A percentile compares a stretch with the other conserved stretches of the same genome.
Evolutionary conservation across 345 rosid genomes (phyloP).

Genomic region (Gossypium anomalum): DNA sequence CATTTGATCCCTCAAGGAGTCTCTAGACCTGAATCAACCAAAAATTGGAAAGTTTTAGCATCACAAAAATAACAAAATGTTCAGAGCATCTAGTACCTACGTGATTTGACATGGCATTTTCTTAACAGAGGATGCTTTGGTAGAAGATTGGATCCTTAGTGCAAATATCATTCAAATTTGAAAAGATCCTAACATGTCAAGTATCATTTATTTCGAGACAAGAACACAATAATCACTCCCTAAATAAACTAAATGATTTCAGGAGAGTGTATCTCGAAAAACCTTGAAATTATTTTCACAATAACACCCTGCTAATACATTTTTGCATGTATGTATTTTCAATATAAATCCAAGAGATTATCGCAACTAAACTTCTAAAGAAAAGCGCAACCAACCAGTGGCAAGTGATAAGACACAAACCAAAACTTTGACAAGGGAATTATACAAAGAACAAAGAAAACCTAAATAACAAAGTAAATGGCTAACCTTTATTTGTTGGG

Average conservation of each 20-base stretch:
- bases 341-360: background rate
- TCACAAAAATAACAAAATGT: background rate
- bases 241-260: background rate
- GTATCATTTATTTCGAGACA: background rate
- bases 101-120: background rate
- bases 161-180: background rate
- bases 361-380: background rate
- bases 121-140: background rate
- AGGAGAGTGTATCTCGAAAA: background rate
- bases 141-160: background rate
- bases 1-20: background rate
- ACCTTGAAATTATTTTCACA: background rate
- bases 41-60: background rate
- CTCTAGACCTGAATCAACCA: constrained; percentile 9
- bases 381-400: background rate
- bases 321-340: background rate
- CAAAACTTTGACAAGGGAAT: background rate
- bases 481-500: constrained; percentile 51
- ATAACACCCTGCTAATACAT: background rate
- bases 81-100: background rate
- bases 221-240: background rate
- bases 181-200: background rate
- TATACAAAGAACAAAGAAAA: background rate
- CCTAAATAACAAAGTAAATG: background rate
- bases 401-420: background rate